A percentile compares a stretch with the other conserved stretches of the same genome.
Evolutionary conservation across 1,284 basidiomycete species (phyloP).

Genomic region (Malassezia furfur): DNA sequence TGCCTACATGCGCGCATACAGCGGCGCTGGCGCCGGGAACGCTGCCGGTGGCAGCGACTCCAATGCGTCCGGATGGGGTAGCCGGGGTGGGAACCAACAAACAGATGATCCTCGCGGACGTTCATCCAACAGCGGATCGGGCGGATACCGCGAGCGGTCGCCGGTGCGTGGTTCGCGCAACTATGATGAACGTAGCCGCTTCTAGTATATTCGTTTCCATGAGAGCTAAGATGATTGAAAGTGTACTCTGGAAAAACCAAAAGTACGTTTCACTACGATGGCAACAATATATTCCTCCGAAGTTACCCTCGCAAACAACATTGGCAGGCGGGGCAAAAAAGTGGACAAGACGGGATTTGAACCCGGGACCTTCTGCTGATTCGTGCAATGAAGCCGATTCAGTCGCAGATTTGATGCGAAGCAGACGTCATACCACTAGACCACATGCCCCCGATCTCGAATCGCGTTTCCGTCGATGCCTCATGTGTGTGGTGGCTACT

Average conservation of each 20-base stretch:
- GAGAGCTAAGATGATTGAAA: neutral
- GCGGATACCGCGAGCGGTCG: slow-evolving; percentile 15
- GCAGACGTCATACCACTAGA: slow-evolving; percentile 24
- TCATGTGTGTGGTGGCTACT: too few species aligned
- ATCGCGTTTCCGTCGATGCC: too few species aligned
- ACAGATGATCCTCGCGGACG: slow-evolving; percentile 2
- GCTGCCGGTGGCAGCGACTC: neutral
- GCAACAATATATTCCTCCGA: too few species aligned
- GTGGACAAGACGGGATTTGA: slow-evolving; percentile 22
- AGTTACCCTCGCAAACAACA: too few species aligned
- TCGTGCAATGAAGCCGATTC: slow-evolving; percentile 7
- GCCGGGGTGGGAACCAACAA: neutral
- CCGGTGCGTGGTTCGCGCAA: slow-evolving; percentile 15
- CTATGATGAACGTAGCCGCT: slow-evolving; percentile 18
- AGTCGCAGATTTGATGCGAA: slow-evolving; percentile 16
- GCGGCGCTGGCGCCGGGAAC: neutral
- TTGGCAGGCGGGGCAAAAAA: slow-evolving; percentile 1
- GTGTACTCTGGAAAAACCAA: too few species aligned
- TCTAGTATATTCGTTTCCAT: slow-evolving; percentile 1
- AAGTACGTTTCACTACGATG: too few species aligned
- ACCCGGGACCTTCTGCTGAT: slow-evolving; percentile 22
- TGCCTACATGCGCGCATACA: slow-evolving; percentile 10
- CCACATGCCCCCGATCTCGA: slow-evolving; percentile 13
- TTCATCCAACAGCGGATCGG: neutral
- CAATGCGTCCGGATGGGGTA: neutral